Base-by-base conservation (phyloP, 1,139 yeast species). In the Yamadazyma trypodendri region DNA sequence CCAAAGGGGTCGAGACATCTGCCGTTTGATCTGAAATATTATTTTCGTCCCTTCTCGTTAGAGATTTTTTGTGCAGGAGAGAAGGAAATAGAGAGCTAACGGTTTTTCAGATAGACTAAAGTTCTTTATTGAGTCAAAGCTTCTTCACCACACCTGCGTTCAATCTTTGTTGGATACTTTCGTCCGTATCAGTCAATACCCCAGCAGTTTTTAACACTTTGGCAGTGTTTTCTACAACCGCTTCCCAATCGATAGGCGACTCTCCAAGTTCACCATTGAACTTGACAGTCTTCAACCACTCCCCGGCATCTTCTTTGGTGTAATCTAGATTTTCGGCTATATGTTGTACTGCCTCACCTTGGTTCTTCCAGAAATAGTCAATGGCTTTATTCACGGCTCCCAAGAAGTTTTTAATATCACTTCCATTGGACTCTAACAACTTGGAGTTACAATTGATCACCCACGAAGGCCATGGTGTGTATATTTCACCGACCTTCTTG, bases 391-490 rank as follows among this genome's bases (percentile, higher is more conserved):
- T 75, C 31, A 87, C 66, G 2, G 81, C 81, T 2, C 57, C 51
- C 36, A 80, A 49, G 46, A 86, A 80, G 2, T 55, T 60, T 17
- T 56, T 49, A 18, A 48, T 36, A 16, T 39, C 40, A 10, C 50
- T 12, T 61, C 52, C 4, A 46, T 52, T 3, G 50, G 53, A 22
- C 13, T 25, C 38, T 13, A 65, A 56, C 6, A 72, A 45, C 18
- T 66, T 65, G 4, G 68, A 54, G 35, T 56, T 56, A 10, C 80
- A 80, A 17, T 81, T 77, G 35, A 88, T 70, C 13, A 87, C 90
- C 96, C 96, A 89, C 1, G 95, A 85, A 7, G 97, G 92, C 97
- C 97, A 89, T 8, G 97, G 97, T 0, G 97, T 89, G 60, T 84
- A 85, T 38, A 89, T 87, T 49, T 84, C 87, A 9, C 96, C 97